phyloP scores from a whole-genome alignment of 192 early-diverging fungal species.

The Coemansia interrupta region DNA sequence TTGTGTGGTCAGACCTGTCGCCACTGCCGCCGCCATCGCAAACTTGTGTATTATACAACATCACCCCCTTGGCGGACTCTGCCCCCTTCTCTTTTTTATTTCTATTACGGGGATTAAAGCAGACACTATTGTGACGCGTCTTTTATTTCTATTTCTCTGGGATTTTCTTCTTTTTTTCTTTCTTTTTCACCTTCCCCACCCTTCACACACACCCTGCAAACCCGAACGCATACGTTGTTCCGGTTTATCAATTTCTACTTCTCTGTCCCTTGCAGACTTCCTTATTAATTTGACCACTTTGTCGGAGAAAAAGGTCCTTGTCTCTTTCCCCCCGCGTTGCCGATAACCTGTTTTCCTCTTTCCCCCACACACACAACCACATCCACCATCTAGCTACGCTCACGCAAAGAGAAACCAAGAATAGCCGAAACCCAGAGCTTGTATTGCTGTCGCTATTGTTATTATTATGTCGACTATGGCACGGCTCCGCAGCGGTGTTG shows the following conservation, averaged over 20 bases:
- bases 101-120: not conserved
- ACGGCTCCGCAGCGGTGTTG: constrained; percentile 30
- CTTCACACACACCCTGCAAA: too few relatives aligned
- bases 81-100: not conserved
- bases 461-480: constrained; percentile 40
- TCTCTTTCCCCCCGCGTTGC: too few relatives aligned
- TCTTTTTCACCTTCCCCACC: too few relatives aligned
- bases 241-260: too few relatives aligned
- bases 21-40: not conserved
- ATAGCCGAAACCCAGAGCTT: not conserved
- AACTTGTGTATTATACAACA: constrained; percentile 3
- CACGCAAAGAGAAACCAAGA: too few relatives aligned
- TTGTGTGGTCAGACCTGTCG: not conserved
- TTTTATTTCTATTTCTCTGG: constrained; percentile 1
- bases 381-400: too few relatives aligned
- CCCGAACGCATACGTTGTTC: too few relatives aligned
- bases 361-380: too few relatives aligned
- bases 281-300: too few relatives aligned
- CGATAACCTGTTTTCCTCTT: not conserved
- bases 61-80: too few relatives aligned
- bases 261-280: too few relatives aligned
- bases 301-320: too few relatives aligned
- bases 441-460: not conserved
- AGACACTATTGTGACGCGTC: not conserved
- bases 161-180: not conserved